Conservation (phyloP, 225 moss, liverwort and hornwort species). For the Physcomitrellopsis africana region DNA sequence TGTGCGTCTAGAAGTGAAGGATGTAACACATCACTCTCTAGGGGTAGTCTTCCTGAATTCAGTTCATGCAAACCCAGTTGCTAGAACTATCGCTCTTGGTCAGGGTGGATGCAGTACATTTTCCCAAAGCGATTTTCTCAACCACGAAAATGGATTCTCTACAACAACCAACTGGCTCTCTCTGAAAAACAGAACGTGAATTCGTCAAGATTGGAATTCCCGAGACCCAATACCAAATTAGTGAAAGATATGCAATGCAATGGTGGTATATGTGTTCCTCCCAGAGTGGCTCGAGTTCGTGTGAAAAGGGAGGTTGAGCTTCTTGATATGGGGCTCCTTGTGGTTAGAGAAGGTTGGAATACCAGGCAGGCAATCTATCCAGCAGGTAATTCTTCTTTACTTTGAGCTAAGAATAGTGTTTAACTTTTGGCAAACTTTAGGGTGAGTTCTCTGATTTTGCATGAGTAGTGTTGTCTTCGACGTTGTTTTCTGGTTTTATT, state of each 20-base stretch:
- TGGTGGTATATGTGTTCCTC: constrained; percentile 29
- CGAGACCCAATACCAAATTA: constrained; percentile 28
- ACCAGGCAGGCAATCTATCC: constrained; percentile 68
- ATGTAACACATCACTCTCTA: constrained; percentile 25
- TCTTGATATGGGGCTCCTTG: constrained; percentile 60
- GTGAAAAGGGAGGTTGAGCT: constrained; percentile 58
- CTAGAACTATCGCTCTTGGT: constrained; percentile 4
- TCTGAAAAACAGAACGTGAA: constrained; percentile 30
- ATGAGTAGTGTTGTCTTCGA: background rate
- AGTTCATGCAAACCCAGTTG: constrained; percentile 10
- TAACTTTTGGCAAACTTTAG: background rate
- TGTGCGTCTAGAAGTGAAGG: constrained; percentile 27
- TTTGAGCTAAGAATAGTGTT: background rate
- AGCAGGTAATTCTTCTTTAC: constrained; percentile 56
- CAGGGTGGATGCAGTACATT: constrained; percentile 4
- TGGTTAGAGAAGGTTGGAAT: constrained; percentile 77
- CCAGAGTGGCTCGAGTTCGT: constrained; percentile 45
- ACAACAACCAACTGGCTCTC: constrained; percentile 8
- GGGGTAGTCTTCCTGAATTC: constrained; percentile 32
- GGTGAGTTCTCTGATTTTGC: background rate
- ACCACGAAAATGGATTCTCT: constrained; percentile 13
- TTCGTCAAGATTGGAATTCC: constrained; percentile 22
- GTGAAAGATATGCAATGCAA: constrained; percentile 45
- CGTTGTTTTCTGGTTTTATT: background rate
- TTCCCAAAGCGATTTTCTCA: background rate